Base-by-base conservation (phyloP, 148 eudicot genomes). In the Fagopyrum tataricum region DNA sequence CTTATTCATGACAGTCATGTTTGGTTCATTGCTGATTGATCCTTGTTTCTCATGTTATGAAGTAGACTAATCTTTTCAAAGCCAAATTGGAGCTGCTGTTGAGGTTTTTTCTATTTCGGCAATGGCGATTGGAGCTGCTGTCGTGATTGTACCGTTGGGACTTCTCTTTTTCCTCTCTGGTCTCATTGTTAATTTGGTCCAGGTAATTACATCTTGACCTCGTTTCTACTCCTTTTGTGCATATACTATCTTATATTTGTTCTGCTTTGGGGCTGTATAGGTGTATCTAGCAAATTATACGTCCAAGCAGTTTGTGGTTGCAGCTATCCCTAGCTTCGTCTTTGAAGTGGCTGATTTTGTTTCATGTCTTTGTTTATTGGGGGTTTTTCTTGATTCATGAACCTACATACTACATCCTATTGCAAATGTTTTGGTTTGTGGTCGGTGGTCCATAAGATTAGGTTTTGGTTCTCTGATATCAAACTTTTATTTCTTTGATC, bases 131-230 rank as follows among this genome's bases (percentile, higher is more conserved):
- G 81, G 90, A 79, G 93, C 97, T 44, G 91, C 87, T 37, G 75
- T 76, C 71, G 96, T 91, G 56, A 80, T 94, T 70, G 85, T 94
- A 3, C 96, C 97, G 2, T 14, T 94, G 20, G 93, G 93, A 75
- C 76, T 94, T 20, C 80, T 94, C 41, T 94, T 94, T 82, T 85
- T 94, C 76, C 61, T 85, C 55, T 91, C 97, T 2, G 98, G 98
- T 21, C 85, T 94, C 76, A 74, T 87, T 73, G 88, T 91, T 72
- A 94, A 91, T 81, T 73, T 81, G 73, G 74, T 88, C 79, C 98
- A 89, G 90, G 98, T 94, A 44, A 47, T 37, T 46, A 31, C 46
- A 72, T 17, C 24, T 3, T 13, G 17, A 3, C 44, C 31, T 31
- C 21, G 44, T 43, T 62, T 72, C 53, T 10, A 11, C 4, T 71